These are phyloP conservation scores for Quercus glauca DNA, from an alignment of 306 rosid species.

Conservation along the genomic window DNA sequence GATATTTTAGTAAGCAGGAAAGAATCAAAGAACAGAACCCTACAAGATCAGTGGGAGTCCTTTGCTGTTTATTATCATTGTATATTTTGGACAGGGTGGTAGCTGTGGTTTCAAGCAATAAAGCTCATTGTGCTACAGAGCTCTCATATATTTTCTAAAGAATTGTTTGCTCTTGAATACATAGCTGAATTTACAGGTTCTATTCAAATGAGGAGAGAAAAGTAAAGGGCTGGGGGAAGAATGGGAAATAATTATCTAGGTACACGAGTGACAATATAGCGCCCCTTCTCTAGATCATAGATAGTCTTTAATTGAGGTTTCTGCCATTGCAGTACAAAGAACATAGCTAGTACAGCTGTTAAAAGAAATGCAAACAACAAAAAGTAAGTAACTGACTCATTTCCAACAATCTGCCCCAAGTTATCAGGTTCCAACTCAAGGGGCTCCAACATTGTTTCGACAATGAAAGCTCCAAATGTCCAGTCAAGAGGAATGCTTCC, in stretches of 20 bases:
- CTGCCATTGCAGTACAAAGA: conserved; percentile 36
- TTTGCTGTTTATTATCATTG: background rate
- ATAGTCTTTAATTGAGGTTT: conserved; percentile 52
- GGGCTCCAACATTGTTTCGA: conserved; percentile 42
- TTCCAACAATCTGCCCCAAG: conserved; percentile 34
- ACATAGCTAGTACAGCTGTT: conserved; percentile 32
- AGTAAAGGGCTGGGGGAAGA: background rate
- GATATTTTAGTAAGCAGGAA: background rate
- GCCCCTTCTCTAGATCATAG: conserved; percentile 64
- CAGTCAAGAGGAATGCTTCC: conserved; percentile 38
- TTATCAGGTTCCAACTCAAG: conserved; percentile 32
- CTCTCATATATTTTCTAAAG: background rate
- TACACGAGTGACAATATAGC: conserved; percentile 46
- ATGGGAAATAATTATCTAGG: conserved; percentile 24
- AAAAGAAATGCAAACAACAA: conserved; percentile 46
- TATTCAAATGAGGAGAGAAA: background rate
- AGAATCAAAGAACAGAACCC: background rate
- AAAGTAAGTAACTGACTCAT: conserved; percentile 43
- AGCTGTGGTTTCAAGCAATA: background rate
- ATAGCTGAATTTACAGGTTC: background rate
- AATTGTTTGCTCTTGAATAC: background rate
- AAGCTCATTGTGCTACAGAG: background rate
- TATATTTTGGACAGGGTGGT: background rate
- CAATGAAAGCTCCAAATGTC: conserved; percentile 51
- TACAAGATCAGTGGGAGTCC: background rate